Base-by-base conservation (phyloP, 495 filamentous ascomycete species). In the Penicillium soppii region DNA sequence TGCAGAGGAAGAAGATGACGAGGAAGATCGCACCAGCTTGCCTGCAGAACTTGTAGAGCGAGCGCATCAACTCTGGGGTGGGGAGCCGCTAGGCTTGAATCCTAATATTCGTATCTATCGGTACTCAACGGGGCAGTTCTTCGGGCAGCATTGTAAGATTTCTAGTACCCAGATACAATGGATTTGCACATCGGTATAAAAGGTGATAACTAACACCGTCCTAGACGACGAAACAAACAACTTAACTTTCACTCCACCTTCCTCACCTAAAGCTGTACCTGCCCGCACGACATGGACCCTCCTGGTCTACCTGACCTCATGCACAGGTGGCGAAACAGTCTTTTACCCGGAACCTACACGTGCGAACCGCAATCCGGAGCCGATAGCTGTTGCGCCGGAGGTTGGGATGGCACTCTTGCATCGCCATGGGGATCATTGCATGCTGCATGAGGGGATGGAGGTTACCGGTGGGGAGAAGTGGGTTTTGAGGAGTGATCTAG, bases 231-330 rank as follows among this genome's bases (percentile, higher is more conserved):
- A 95, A 58, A 85, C 85, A 12, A 89, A 92, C 54, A 72, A 70
- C 45, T 62, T 94, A 16, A 75, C 72, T 3, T 74, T 91, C 36
- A 71, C 74, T 4, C 67, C 79, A 1, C 57, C 73, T 19, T 50
- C 52, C 6, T 53, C 71, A 6, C 29, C 47, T 2, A 58, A 64
- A 32, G 50, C 75, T n/a, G 62, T 73, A 4, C 75, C 76, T n/a
- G 88, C 82, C 2, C 84, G 82, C 59, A 96, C 92, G 13, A 96
- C 92, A 0, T 97, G 92, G 91, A 96, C 92, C 0, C 78, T 96
- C 5, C 78, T 96, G 1, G 82, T 96, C 43, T 97, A 97, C 58
- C 79, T 97, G 26, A 91, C 87, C 0, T 87, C 85, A 7, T 87
- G 90, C 53, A 56, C 73, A 8, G 92, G 92, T 20, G 92, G 92